Base-by-base conservation (phyloP, 129 eudicot species). In the Arctium lappa region DNA sequence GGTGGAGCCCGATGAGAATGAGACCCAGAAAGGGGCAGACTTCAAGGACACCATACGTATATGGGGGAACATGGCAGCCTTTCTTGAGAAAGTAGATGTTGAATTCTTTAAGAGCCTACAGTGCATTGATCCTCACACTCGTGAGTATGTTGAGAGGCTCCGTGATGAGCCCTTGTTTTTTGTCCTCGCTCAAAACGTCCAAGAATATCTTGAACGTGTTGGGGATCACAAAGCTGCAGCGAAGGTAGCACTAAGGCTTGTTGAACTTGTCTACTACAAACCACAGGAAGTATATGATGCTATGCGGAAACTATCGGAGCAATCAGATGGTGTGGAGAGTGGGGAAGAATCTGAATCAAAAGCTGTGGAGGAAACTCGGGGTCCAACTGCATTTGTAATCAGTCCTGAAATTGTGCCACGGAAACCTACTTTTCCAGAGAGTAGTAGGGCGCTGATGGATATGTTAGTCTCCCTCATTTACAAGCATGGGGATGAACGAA, bases 91-190 rank as follows among this genome's bases (percentile, higher is more conserved):
- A 79, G 78, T 92, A 18, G 98, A 92, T 82, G 90, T 88, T 11
- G 98, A 94, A 62, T 86, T 86, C 30, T 92, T 92, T 68, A 94
- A 89, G 91, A 90, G 97, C 80, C 82, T 94, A 74, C 98, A 94
- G 88, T 85, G 88, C 72, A 88, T 90, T 82, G 98, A 94, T 83
- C 97, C 98, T 15, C 95, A 94, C 84, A 94, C 96, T 12, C 94
- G 91, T 73, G 97, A 94, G 46, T 94, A 92, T 82, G 94, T 92
- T 37, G 97, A 94, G 85, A 88, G 98, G 92, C 94, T 94, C 4
- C 88, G 86, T 62, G 98, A 92, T 34, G 98, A 94, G 74, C 98
- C 97, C 22, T 10, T 89, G 88, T 87, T 94, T 68, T 78, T 86
- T n/a, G 93, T 89, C 73, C 92, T 94, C 77, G 95, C 98, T 29